A percentile compares a stretch with the other conserved stretches of the same genome.
Conservation (phyloP, 768 basidiomycete genomes). For the Trametes gibbosa region DNA sequence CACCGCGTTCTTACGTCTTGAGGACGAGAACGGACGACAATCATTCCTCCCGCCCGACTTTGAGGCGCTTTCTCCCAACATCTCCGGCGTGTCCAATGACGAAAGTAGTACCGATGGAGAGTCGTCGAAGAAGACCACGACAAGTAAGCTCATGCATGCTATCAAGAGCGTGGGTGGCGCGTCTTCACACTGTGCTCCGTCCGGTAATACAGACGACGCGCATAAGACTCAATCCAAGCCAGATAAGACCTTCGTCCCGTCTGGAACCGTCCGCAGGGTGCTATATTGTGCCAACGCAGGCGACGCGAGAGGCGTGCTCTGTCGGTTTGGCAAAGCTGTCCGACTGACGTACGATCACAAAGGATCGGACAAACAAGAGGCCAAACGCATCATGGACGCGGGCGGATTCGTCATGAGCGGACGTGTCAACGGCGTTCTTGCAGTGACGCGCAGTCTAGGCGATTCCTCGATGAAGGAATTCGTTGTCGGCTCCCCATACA, state of each 20-base stretch:
- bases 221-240: constrained; percentile 13
- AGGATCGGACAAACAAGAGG: constrained; percentile 94
- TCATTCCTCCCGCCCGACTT: constrained; percentile 47
- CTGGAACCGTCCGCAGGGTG: constrained; percentile 54
- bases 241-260: constrained; percentile 23
- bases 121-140: constrained; percentile 41
- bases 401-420: constrained; percentile 99
- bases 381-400: constrained; percentile 95
- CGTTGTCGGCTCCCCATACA: constrained; percentile 96
- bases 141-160: constrained; percentile 18
- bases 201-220: constrained; percentile 19
- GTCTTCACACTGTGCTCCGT: constrained; percentile 22
- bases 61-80: constrained; percentile 21
- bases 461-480: constrained; percentile 99
- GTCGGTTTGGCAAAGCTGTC: constrained; percentile 85
- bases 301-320: constrained; percentile 92
- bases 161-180: constrained; percentile 44
- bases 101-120: constrained; percentile 39
- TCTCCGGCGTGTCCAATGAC: constrained; percentile 38
- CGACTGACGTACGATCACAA: constrained; percentile 98
- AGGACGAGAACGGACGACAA: constrained; percentile 75
- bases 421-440: constrained; percentile 94
- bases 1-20: constrained; percentile 90
- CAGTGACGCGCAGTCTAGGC: constrained; percentile 93
- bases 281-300: constrained; percentile 96